Evolutionary conservation across 208 protist genomes (phyloP), one percentile per base, ranked within the genome.

Genomic region (Eutreptiella sp.): DNA sequence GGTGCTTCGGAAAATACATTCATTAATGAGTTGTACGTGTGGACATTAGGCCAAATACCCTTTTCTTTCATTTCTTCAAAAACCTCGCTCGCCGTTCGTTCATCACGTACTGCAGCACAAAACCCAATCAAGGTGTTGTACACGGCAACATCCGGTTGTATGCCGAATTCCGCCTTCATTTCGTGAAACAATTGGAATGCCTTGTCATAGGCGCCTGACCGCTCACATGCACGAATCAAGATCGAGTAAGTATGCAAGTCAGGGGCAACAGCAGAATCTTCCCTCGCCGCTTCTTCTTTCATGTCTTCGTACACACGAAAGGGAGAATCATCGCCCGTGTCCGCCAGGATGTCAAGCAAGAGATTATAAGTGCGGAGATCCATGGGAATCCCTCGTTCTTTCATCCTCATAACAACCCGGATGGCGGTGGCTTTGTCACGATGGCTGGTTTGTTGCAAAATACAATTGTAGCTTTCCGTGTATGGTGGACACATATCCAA

Each of bases 1-100:
- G 87, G 87, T 1, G 81, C 81, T 4, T 83, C 79, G 26, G 79
- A 70, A 46, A 90, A 70, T n/a, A 83, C 77, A 63, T 80, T 88
- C 77, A 93, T 88, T 38, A 88, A 65, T 57, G 83, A 89, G 68
- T 93, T 93, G 73, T 89, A 93, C 38, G 87, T 93, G 70, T 88
- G 84, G 9, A 82, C 76, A 53, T 89, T 77, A 36, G 75, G 73
- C 36, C 39, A 59, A 1, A 89, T 76, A 5, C 66, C 52, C 24
- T 79, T 58, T n/a, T 77, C 46, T 45, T 84, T 81, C 87, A 93
- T 93, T 62, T 90, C 87, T 45, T 89, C 80, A 11, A 93, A 46
- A 53, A 93, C 77, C 48, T 87, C 88, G 11, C 69, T 71, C 16
- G 87, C 87, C 78, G 89, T 83, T 7, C 83, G 77, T 2, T 90